Evolutionary conservation across 1,284 basidiomycete genomes (phyloP).

Genomic region (Cutaneotrichosporon cutaneum): DNA sequence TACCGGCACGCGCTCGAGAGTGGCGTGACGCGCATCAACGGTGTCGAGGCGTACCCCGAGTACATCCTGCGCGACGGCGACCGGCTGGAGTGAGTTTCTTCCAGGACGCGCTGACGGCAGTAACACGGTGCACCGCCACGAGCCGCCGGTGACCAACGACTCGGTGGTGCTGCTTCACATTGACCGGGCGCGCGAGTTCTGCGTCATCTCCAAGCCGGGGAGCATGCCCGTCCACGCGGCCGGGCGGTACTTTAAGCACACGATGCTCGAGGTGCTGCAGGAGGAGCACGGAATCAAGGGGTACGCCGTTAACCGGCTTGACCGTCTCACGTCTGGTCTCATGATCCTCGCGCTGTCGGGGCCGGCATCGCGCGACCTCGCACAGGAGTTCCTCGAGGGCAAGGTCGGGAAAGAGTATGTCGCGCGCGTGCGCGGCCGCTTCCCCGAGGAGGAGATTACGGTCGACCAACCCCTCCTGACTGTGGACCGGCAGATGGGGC

Average conservation of each 20-base stretch:
- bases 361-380: constrained; percentile 68
- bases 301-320: constrained; percentile 83
- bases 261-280: constrained; percentile 81
- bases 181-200: constrained; percentile 74
- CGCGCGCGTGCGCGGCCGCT: constrained; percentile 76
- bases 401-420: constrained; percentile 87
- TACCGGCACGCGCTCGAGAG: constrained; percentile 88
- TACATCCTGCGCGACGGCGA: constrained; percentile 84
- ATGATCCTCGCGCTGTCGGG: constrained; percentile 88
- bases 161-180: constrained; percentile 77
- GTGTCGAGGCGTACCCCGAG: constrained; percentile 72
- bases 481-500: constrained; percentile 90
- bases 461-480: constrained; percentile 88
- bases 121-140: constrained; percentile 92
- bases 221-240: constrained; percentile 88
- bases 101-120: constrained; percentile 53
- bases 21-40: constrained; percentile 94
- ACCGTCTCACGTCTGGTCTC: constrained; percentile 90
- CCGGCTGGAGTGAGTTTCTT: constrained; percentile 70
- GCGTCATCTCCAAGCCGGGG: constrained; percentile 93
- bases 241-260: constrained; percentile 83
- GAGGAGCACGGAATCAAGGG: constrained; percentile 78
- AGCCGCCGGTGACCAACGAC: constrained; percentile 87
- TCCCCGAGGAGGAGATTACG: constrained; percentile 74
- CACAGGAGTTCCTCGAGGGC: constrained; percentile 77